phyloP scores from a whole-genome alignment of 768 basidiomycete genomes.

The Floccularia luteovirens region DNA sequence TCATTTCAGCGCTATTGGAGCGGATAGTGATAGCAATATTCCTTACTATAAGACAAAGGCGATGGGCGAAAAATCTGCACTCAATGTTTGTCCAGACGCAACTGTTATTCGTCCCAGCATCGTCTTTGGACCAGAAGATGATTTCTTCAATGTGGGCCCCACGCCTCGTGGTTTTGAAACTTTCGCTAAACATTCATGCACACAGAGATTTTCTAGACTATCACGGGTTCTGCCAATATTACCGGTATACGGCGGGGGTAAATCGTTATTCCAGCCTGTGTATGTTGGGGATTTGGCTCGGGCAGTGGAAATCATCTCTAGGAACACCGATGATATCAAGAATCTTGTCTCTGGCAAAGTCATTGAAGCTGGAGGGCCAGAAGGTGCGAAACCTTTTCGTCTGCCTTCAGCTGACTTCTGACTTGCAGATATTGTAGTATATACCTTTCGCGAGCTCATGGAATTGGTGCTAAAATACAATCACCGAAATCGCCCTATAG shows the following conservation, averaged over 20 bases:
- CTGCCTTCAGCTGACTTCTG: too few species aligned
- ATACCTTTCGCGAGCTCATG: slow-evolving; percentile 65
- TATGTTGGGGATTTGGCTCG: slow-evolving; percentile 58
- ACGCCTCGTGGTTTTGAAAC: background rate
- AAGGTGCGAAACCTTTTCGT: slow-evolving; percentile 18
- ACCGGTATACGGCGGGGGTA: slow-evolving; percentile 73
- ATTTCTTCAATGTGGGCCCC: slow-evolving; percentile 59
- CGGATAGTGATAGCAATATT: slow-evolving; percentile 47
- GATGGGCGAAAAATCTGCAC: slow-evolving; percentile 48
- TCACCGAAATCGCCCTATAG: slow-evolving; percentile 42
- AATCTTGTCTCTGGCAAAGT: slow-evolving; percentile 46
- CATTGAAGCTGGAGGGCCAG: slow-evolving; percentile 30
- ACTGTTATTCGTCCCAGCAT: slow-evolving; percentile 68
- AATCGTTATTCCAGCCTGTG: slow-evolving; percentile 61
- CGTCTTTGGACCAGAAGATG: slow-evolving; percentile 71
- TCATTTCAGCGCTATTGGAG: slow-evolving; percentile 72
- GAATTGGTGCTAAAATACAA: slow-evolving; percentile 49
- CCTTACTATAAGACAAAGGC: slow-evolving; percentile 59
- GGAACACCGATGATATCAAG: slow-evolving; percentile 31
- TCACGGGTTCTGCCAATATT: slow-evolving; percentile 58
- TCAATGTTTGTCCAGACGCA: slow-evolving; percentile 36
- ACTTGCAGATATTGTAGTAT: too few species aligned
- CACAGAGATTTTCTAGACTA: slow-evolving; percentile 55
- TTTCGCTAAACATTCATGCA: background rate
- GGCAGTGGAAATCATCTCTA: slow-evolving; percentile 50